Evolutionary conservation across 805 yeast genomes (phyloP), one percentile per base, ranked within the genome.

Genomic region (Barnettozyma sucrosica): DNA sequence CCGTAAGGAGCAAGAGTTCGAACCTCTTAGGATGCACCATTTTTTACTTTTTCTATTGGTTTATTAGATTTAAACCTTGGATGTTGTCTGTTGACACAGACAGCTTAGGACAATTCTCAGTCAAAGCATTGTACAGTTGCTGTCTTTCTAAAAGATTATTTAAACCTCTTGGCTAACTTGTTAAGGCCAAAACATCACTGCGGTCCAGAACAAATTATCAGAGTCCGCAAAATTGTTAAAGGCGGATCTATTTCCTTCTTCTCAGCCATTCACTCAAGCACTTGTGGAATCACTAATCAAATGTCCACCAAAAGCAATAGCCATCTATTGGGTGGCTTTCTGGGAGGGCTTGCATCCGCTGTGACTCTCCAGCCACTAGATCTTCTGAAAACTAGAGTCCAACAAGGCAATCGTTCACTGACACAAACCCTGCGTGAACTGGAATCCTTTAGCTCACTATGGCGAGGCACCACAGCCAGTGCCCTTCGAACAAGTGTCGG

Each of bases 391-490:
- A 92, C 98, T 0, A 67, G 98, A 52, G 71, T 89, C 8, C 98
- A 89, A 67, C 92, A 85, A 59, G 62, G 68, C 30, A 53, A 61
- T 13, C 53, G 59, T n/a, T 65, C 74, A 7, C 49, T 71, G 6
- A 33, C 49, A 9, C 48, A 64, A 0, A 66, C 69, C 1, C 42
- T 72, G 13, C 67, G 64, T 46, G 75, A 75, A 41, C 54, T 84
- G 9, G 64, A 66, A 1, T 58, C 63, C 11, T 60, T 66, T 3
- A 45, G 53, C 21, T 74, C 82, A 44, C 70, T 90, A 36, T 93
- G 99, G 99, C 75, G 96, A 47, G 99, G 99, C 0, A 92, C 96
- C 0, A 58, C 89, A 34, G 97, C 99, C 0, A 87, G 96, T 19
- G 89, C 95, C 0, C 57, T 92, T 23, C 73, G 99, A 50, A 92